Evolutionary conservation across 768 basidiomycete species (phyloP).

Genomic region (Rhizopogon roseolus): DNA sequence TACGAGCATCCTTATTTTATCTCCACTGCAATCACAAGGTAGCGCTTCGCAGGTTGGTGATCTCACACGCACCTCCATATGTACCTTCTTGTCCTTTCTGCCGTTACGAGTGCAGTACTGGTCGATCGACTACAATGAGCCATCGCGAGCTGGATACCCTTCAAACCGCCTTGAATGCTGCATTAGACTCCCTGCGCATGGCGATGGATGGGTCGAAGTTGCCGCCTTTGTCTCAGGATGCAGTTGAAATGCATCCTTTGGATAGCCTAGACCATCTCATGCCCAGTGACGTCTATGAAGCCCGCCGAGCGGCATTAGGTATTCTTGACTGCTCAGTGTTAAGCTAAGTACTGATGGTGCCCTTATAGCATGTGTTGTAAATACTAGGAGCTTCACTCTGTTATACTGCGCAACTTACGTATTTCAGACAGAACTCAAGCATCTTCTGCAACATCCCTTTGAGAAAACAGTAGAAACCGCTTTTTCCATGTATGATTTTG

Average conservation of each 20-base stretch:
- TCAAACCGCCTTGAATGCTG: not conserved
- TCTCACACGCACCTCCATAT: too few species aligned
- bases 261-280: not conserved
- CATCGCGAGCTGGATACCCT: too few species aligned
- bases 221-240: not conserved
- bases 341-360: not conserved
- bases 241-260: not conserved
- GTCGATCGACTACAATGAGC: too few species aligned
- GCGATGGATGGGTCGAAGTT: not conserved
- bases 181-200: not conserved
- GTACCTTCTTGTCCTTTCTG: too few species aligned
- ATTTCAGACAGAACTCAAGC: not conserved
- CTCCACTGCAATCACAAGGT: too few species aligned
- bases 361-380: not conserved
- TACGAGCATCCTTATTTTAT: too few species aligned
- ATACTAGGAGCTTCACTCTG: not conserved
- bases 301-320: not conserved
- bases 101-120: too few species aligned
- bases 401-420: not conserved
- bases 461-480: constrained; percentile 1
- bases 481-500: constrained; percentile 13
- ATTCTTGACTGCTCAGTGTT: not conserved
- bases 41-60: too few species aligned
- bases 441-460: constrained; percentile 2
- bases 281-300: not conserved